phyloP scores from a whole-genome alignment of 2,329 filamentous ascomycete species.

The Colletotrichum liriopes region DNA sequence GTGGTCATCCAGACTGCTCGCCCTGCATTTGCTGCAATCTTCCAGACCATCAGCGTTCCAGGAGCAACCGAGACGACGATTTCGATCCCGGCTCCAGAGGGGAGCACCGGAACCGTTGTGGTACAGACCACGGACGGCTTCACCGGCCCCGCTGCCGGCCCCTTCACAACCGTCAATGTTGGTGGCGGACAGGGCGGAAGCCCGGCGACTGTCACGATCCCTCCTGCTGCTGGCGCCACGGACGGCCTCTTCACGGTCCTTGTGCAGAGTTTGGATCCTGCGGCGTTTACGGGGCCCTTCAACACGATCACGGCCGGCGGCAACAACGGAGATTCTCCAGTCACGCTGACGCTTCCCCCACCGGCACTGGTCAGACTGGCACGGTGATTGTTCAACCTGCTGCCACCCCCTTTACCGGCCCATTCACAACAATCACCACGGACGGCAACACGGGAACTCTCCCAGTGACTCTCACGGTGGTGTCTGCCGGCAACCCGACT shows the following conservation, averaged over 20 bases:
- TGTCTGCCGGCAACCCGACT: constrained; percentile 25
- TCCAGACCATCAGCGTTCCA: constrained; percentile 16
- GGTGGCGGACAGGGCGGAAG: constrained; percentile 10
- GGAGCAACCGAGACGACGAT: constrained; percentile 23
- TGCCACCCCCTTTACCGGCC: constrained; percentile 25
- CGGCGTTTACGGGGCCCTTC: constrained; percentile 16
- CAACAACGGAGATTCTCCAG: constrained; percentile 11
- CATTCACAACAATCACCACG: constrained; percentile 35
- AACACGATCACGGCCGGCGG: constrained; percentile 34
- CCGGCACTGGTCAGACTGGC: constrained; percentile 17
- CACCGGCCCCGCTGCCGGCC: constrained; percentile 19
- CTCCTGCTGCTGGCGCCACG: not conserved
- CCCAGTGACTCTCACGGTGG: constrained; percentile 23
- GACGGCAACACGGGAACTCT: constrained; percentile 28
- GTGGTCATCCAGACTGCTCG: constrained; percentile 30
- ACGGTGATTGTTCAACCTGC: constrained; percentile 33
- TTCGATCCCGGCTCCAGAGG: constrained; percentile 23
- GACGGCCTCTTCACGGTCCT: constrained; percentile 16
- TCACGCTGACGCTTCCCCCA: constrained; percentile 33
- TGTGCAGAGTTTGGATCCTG: constrained; percentile 12
- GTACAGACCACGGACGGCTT: constrained; percentile 28
- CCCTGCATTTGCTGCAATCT: constrained; percentile 2
- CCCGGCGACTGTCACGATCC: constrained; percentile 26
- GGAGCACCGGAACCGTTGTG: constrained; percentile 27
- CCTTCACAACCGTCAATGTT: constrained; percentile 22